Conservation (phyloP, 768 basidiomycete species). For the Kwoniella mangroviensis region DNA sequence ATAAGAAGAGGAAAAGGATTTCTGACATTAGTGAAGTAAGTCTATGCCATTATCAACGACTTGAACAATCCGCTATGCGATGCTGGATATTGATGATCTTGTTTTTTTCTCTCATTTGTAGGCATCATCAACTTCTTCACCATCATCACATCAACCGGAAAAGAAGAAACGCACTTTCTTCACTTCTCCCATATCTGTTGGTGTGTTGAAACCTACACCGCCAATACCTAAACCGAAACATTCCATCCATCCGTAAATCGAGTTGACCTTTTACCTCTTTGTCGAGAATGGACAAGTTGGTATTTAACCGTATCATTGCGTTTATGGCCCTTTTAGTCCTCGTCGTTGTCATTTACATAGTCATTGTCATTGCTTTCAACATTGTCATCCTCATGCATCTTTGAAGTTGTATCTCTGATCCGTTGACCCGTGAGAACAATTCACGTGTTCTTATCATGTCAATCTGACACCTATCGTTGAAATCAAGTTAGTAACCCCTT, state of each 20-base stretch:
- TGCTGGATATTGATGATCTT: neutral
- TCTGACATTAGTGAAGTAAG: slow-evolving; percentile 24
- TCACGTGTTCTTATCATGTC: too few relatives aligned
- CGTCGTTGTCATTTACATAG: neutral
- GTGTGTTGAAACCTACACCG: neutral
- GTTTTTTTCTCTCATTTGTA: neutral
- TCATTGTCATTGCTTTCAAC: neutral
- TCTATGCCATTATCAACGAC: neutral
- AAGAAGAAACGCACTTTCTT: slow-evolving; percentile 32
- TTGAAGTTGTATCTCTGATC: neutral
- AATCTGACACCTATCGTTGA: too few relatives aligned
- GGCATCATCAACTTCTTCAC: slow-evolving; percentile 9
- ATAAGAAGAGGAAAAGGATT: slow-evolving; percentile 21
- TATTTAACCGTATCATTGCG: neutral
- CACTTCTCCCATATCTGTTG: slow-evolving; percentile 17
- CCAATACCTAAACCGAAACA: slow-evolving; percentile 16
- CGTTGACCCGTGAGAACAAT: too few relatives aligned
- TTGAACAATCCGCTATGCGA: too few relatives aligned
- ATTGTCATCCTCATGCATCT: slow-evolving; percentile 2
- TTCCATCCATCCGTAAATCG: neutral
- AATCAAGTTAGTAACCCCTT: neutral
- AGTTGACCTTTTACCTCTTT: neutral
- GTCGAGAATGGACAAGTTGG: neutral
- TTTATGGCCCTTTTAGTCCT: neutral
- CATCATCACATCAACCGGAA: slow-evolving; percentile 6